phyloP scores from a whole-genome alignment of 2,329 filamentous ascomycete genomes.

The Alternaria incomplexa region DNA sequence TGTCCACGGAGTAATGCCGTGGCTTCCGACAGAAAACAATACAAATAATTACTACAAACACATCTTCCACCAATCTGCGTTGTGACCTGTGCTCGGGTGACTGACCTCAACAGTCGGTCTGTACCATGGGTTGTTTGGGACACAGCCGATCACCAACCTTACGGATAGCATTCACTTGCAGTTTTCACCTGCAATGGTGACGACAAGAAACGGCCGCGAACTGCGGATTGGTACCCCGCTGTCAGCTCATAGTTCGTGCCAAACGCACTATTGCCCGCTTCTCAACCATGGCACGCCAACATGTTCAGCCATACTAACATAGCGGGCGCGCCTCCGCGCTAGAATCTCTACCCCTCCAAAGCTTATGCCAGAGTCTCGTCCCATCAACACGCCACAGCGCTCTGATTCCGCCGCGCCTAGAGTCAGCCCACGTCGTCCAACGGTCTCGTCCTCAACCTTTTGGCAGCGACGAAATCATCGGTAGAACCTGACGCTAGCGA shows the following conservation, averaged over 20 bases:
- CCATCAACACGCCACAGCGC: background rate
- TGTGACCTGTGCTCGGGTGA: background rate
- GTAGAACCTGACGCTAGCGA: background rate
- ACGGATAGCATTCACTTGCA: background rate
- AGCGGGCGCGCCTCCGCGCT: background rate
- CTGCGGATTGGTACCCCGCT: constrained; percentile 9
- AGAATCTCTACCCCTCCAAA: background rate
- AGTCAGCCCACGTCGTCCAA: background rate
- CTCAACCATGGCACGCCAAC: constrained; percentile 9
- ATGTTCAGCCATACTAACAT: background rate
- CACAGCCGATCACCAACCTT: background rate
- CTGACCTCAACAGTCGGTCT: background rate
- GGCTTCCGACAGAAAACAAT: background rate
- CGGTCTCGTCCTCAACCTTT: background rate
- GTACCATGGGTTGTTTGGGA: background rate
- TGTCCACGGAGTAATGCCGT: background rate
- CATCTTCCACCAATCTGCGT: background rate
- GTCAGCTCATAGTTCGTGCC: constrained; percentile 13
- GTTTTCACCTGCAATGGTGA: constrained; percentile 7
- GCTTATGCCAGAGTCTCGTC: background rate
- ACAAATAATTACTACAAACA: background rate
- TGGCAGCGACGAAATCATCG: background rate
- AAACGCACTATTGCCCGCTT: constrained; percentile 1
- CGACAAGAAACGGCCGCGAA: constrained; percentile 13
- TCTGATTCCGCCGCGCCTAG: background rate